Percentiles rank a stretch among this genome's conserved stretches.
Evolutionary conservation across 2,329 filamentous ascomycete genomes (phyloP).

Genomic region (Polytolypa hystricis): DNA sequence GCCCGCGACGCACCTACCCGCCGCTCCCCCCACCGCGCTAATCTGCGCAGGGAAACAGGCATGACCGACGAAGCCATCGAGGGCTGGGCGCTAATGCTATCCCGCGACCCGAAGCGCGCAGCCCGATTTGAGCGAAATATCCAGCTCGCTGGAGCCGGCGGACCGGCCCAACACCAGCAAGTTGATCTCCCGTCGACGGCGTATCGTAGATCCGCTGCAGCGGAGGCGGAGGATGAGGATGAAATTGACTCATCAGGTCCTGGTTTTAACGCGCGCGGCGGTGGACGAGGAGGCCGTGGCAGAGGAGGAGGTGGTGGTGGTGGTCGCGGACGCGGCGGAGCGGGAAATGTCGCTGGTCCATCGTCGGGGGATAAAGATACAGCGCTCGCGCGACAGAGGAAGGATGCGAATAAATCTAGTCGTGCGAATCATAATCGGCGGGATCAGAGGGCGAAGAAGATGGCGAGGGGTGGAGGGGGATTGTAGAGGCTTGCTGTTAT

Average conservation of each 20-base stretch:
- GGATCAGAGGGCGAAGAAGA: conserved; percentile 54
- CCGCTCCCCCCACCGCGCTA: conserved; percentile 49
- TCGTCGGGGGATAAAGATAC: conserved; percentile 56
- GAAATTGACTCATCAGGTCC: conserved; percentile 46
- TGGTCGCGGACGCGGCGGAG: conserved; percentile 42
- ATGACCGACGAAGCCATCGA: conserved; percentile 93
- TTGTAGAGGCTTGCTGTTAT: conserved; percentile 13
- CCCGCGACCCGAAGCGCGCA: conserved; percentile 57
- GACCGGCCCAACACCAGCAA: conserved; percentile 35
- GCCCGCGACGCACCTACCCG: conserved; percentile 60
- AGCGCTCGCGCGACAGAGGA: conserved; percentile 58
- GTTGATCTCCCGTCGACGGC: conserved; percentile 52
- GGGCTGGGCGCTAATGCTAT: conserved; percentile 83
- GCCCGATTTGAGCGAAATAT: conserved; percentile 61
- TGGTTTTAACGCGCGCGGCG: conserved; percentile 37
- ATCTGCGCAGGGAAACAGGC: conserved; percentile 62
- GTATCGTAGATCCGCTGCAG: conserved; percentile 39
- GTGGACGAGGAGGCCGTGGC: conserved; percentile 38
- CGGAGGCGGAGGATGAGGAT: conserved; percentile 26
- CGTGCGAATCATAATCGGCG: conserved; percentile 79
- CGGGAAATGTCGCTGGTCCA: conserved; percentile 31
- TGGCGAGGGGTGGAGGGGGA: conserved; percentile 44
- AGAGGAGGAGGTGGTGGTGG: conserved; percentile 37
- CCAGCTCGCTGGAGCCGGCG: conserved; percentile 42
- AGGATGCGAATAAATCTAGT: conserved; percentile 72